A percentile compares a stretch with the other conserved stretches of the same genome.
Evolutionary conservation across 2,329 filamentous ascomycete species (phyloP).

Genomic region (Penicillium sp.): DNA sequence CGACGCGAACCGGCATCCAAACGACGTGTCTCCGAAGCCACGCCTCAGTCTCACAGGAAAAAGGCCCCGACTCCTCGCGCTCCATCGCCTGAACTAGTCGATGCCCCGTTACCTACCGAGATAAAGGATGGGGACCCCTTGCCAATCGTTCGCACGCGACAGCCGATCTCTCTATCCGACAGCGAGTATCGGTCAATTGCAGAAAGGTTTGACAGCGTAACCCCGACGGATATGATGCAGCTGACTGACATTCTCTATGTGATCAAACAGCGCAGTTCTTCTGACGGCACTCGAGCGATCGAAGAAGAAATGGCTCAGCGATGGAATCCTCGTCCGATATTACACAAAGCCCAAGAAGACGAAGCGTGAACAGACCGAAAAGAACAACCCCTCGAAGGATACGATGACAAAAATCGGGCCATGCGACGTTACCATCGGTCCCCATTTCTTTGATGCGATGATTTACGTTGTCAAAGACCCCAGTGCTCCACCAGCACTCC

Average conservation of each 20-base stretch:
- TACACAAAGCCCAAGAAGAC: conserved; percentile 57
- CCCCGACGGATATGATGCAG: background rate
- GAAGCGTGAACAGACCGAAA: conserved; percentile 48
- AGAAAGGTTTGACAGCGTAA: conserved; percentile 46
- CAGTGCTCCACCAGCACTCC: conserved; percentile 37
- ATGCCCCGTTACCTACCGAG: conserved; percentile 49
- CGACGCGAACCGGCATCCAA: conserved; percentile 45
- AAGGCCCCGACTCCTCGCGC: conserved; percentile 35
- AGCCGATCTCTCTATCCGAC: conserved; percentile 47
- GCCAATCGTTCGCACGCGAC: conserved; percentile 52
- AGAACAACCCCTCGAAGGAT: conserved; percentile 49
- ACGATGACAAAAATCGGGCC: conserved; percentile 55
- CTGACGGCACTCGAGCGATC: conserved; percentile 57
- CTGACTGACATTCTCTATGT: conserved; percentile 18
- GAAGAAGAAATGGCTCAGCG: conserved; percentile 54
- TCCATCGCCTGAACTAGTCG: conserved; percentile 31
- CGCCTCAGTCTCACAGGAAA: conserved; percentile 34
- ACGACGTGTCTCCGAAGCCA: conserved; percentile 41
- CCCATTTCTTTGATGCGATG: conserved; percentile 59
- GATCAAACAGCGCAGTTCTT: conserved; percentile 50
- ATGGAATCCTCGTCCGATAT: conserved; percentile 55
- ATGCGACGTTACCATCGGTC: conserved; percentile 59
- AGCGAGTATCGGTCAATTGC: conserved; percentile 59
- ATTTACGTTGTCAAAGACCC: conserved; percentile 55
- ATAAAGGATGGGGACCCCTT: conserved; percentile 53